Evolutionary conservation across 139 green algal genomes (phyloP).

Genomic region (Marvania coccoides): DNA sequence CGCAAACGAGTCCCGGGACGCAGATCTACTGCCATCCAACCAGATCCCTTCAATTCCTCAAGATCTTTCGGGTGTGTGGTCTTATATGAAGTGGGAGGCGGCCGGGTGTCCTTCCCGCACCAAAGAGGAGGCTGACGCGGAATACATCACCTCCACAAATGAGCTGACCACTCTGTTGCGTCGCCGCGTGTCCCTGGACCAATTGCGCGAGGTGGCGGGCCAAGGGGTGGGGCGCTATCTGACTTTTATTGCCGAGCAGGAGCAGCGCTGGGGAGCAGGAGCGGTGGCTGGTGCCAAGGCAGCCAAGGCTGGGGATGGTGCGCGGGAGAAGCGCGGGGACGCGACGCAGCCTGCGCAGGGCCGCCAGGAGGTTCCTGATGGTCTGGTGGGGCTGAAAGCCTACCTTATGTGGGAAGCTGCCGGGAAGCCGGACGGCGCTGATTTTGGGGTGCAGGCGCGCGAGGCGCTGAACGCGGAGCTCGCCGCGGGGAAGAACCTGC

Average conservation of each 20-base stretch:
- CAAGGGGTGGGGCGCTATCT: neutral
- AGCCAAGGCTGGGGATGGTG: neutral
- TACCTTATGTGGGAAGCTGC: slow-evolving; percentile 81
- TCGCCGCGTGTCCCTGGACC: slow-evolving; percentile 37
- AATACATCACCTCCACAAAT: slow-evolving; percentile 49
- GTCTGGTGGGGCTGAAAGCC: slow-evolving; percentile 60
- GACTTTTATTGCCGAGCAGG: neutral
- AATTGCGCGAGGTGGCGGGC: slow-evolving; percentile 59
- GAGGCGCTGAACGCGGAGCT: slow-evolving; percentile 47
- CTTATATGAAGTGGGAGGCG: slow-evolving; percentile 91
- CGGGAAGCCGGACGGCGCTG: slow-evolving; percentile 70
- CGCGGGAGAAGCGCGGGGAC: neutral
- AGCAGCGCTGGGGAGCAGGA: neutral
- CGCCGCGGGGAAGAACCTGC: slow-evolving; percentile 27
- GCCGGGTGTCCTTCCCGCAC: slow-evolving; percentile 58
- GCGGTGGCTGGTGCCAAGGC: neutral
- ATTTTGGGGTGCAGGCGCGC: slow-evolving; percentile 48
- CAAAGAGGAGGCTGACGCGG: slow-evolving; percentile 47
- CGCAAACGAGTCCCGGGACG: neutral
- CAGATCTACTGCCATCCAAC: slow-evolving; percentile 11
- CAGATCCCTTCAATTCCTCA: slow-evolving; percentile 58
- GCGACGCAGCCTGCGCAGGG: neutral
- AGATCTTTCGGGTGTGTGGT: slow-evolving; percentile 88
- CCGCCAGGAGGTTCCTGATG: slow-evolving; percentile 36
- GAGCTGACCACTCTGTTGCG: slow-evolving; percentile 63